Evolutionary conservation across 2,329 filamentous ascomycete species (phyloP).

Genomic region (Pseudocercospora vitis): DNA sequence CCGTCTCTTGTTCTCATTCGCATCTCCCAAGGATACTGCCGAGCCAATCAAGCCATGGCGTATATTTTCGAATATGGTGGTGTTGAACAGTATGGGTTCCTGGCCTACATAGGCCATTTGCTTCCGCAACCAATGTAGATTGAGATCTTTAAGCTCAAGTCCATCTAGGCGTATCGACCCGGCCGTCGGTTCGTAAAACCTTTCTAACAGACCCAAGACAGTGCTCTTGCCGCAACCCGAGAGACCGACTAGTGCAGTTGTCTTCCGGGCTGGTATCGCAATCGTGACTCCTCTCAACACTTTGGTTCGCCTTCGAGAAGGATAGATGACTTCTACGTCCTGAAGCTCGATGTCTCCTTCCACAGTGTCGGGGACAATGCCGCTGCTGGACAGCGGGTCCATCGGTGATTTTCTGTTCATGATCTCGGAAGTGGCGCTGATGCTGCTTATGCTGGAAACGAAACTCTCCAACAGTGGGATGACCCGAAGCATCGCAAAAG

Average conservation of each 20-base stretch:
- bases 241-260: constrained; percentile 87
- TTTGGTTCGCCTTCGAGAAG: constrained; percentile 82
- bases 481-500: background rate
- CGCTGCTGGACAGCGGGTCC: constrained; percentile 69
- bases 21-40: constrained; percentile 59
- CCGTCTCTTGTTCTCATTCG: constrained; percentile 67
- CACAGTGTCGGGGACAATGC: constrained; percentile 70
- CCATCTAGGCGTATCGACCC: constrained; percentile 80
- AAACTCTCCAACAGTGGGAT: background rate
- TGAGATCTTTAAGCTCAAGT: constrained; percentile 75
- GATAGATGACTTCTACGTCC: constrained; percentile 89
- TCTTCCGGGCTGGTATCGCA: constrained; percentile 81
- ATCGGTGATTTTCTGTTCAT: constrained; percentile 87
- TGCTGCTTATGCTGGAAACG: constrained; percentile 62
- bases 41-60: constrained; percentile 88
- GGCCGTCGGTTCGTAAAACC: constrained; percentile 87
- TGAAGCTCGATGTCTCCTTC: constrained; percentile 77
- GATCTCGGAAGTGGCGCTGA: constrained; percentile 87
- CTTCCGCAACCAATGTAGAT: constrained; percentile 86
- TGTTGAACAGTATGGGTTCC: constrained; percentile 86
- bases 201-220: constrained; percentile 86
- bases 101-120: constrained; percentile 92
- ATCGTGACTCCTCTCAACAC: constrained; percentile 85
- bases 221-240: constrained; percentile 95
- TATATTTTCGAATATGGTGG: constrained; percentile 87